A percentile compares a stretch with the other conserved stretches of the same genome.
Evolutionary conservation across 768 basidiomycete genomes (phyloP).

Genomic region (Boletus sp.): DNA sequence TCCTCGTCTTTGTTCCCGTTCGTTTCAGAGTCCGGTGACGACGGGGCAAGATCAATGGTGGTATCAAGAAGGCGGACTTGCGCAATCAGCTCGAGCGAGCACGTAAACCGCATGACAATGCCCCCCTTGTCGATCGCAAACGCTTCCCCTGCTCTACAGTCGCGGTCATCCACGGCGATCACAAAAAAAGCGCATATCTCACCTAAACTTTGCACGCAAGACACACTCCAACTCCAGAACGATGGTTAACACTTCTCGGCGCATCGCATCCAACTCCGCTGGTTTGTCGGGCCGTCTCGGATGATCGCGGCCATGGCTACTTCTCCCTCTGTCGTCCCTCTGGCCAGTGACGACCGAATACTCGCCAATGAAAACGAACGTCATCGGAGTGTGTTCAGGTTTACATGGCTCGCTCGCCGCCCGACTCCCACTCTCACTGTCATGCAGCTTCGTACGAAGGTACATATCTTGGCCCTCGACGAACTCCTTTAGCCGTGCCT

Average conservation of each 20-base stretch:
- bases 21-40: neutral
- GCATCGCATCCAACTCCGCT: constrained; percentile 10
- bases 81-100: constrained; percentile 20
- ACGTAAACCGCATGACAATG: constrained; percentile 24
- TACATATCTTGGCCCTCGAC: constrained; percentile 26
- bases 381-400: neutral
- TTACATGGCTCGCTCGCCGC: neutral
- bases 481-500: constrained; percentile 16
- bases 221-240: constrained; percentile 13
- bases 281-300: neutral
- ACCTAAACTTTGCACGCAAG: constrained; percentile 20
- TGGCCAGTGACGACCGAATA: constrained; percentile 22
- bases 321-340: neutral
- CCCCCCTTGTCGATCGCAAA: constrained; percentile 22
- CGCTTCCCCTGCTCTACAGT: constrained; percentile 15
- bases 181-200: neutral
- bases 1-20: neutral
- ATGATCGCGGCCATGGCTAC: neutral
- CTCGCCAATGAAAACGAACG: constrained; percentile 26
- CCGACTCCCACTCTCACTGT: neutral
- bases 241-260: constrained; percentile 15
- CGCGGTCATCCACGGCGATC: neutral
- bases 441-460: constrained; percentile 14
- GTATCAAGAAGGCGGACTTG: constrained; percentile 9
- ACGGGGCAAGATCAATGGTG: too few relatives aligned